phyloP scores from a whole-genome alignment of 2,329 filamentous ascomycete genomes.

The Cryphonectria naterciae region DNA sequence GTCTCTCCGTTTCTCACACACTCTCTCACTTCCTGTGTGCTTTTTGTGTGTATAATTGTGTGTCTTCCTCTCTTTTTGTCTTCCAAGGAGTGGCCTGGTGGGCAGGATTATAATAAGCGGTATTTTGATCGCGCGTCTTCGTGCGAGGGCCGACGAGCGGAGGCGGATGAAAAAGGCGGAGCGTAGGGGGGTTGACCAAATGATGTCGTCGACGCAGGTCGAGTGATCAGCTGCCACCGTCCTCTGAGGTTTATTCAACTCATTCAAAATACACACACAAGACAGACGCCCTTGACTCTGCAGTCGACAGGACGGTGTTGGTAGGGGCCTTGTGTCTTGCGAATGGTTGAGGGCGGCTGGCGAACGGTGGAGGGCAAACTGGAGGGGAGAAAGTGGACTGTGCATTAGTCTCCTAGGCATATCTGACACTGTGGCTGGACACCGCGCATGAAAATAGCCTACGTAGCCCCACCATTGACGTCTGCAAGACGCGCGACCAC shows the following conservation, averaged over 20 bases:
- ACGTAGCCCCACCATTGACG: constrained; percentile 13
- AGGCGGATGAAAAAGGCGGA: constrained; percentile 16
- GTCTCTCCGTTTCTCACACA: neutral
- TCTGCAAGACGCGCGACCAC: constrained; percentile 2
- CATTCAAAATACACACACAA: neutral
- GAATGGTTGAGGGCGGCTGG: neutral
- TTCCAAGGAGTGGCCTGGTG: neutral
- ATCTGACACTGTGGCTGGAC: constrained; percentile 9
- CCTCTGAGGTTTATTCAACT: neutral
- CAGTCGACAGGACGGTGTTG: constrained; percentile 2
- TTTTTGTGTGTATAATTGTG: neutral
- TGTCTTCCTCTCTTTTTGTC: neutral
- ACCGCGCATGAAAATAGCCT: constrained; percentile 14
- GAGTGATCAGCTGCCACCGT: constrained; percentile 11
- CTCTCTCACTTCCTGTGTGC: neutral
- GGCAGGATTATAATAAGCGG: neutral
- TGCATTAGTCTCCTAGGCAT: neutral
- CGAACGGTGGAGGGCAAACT: neutral
- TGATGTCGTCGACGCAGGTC: neutral
- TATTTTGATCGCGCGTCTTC: neutral
- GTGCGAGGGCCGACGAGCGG: neutral
- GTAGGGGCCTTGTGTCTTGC: neutral
- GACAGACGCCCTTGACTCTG: constrained; percentile 1
- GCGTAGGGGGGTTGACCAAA: neutral
- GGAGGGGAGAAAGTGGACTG: constrained; percentile 10